A percentile compares a stretch with the other conserved stretches of the same genome.
Conservation (phyloP, 371 early-diverging fungal species). For the Rhizopus delemar region DNA sequence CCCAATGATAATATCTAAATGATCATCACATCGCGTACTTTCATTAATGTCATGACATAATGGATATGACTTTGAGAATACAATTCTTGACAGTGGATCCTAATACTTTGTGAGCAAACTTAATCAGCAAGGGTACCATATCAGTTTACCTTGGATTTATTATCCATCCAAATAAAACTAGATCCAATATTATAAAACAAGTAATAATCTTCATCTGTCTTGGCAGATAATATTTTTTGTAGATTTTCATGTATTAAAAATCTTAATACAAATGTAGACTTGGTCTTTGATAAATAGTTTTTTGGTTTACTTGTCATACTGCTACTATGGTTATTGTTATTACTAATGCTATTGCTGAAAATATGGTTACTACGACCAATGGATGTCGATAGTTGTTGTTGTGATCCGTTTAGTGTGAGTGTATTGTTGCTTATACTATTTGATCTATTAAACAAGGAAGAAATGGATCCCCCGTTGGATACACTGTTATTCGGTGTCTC, state of each 20-base stretch:
- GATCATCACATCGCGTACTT: constrained; percentile 63
- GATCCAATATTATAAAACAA: constrained; percentile 66
- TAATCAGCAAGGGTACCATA: neutral
- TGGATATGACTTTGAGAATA: constrained; percentile 78
- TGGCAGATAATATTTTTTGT: constrained; percentile 67
- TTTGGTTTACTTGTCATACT: constrained; percentile 52
- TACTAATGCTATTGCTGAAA: constrained; percentile 9
- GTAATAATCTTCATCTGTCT: constrained; percentile 47
- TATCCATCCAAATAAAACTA: constrained; percentile 74
- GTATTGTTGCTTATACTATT: neutral
- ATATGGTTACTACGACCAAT: constrained; percentile 12
- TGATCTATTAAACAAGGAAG: constrained; percentile 27
- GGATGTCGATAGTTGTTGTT: constrained; percentile 26
- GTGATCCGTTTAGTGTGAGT: neutral
- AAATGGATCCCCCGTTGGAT: constrained; percentile 29
- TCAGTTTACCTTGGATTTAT: constrained; percentile 54
- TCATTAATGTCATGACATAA: constrained; percentile 88
- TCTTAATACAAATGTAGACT: constrained; percentile 75
- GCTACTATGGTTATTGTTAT: constrained; percentile 7
- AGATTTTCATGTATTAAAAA: constrained; percentile 80
- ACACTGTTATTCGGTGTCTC: no score
- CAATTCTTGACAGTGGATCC: constrained; percentile 78
- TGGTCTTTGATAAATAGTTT: constrained; percentile 64
- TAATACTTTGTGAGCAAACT: constrained; percentile 22
- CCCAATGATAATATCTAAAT: constrained; percentile 73